Conservation (phyloP, 1,139 yeast genomes). For the Candida tropicalis region DNA sequence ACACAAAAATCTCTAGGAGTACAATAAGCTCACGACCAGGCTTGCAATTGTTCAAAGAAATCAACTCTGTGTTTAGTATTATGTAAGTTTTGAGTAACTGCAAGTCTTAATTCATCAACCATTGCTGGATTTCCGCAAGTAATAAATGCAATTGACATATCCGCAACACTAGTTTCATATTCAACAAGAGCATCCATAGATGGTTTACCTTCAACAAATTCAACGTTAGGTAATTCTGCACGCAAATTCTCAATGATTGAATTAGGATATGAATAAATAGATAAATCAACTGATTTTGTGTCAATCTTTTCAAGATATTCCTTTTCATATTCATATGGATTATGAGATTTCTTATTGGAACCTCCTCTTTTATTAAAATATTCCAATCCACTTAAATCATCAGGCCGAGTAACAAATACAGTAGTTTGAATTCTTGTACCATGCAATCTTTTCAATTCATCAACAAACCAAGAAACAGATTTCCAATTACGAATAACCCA, state of each 20-base stretch:
- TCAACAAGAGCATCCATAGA: slow-evolving; percentile 25
- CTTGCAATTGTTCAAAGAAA: slow-evolving; percentile 32
- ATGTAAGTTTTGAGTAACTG: slow-evolving; percentile 25
- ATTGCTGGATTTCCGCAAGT: slow-evolving; percentile 42
- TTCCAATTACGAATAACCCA: slow-evolving; percentile 49
- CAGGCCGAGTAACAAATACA: slow-evolving; percentile 34
- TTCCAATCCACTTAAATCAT: slow-evolving; percentile 9
- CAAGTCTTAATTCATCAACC: slow-evolving; percentile 34
- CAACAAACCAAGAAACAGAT: slow-evolving; percentile 35
- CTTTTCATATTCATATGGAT: slow-evolving; percentile 4
- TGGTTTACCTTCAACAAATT: slow-evolving; percentile 34
- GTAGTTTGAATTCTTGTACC: slow-evolving; percentile 28
- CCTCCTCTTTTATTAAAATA: background rate
- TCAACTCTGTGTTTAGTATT: slow-evolving; percentile 26
- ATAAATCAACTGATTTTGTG: slow-evolving; percentile 9
- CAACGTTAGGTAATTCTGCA: slow-evolving; percentile 23
- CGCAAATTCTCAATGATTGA: slow-evolving; percentile 8
- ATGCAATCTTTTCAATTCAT: slow-evolving; percentile 27
- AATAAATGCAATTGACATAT: slow-evolving; percentile 34
- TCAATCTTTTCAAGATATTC: slow-evolving; percentile 19
- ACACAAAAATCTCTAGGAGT: too few species aligned
- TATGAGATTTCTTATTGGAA: background rate
- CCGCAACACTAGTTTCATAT: slow-evolving; percentile 24
- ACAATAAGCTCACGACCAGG: slow-evolving; percentile 23
- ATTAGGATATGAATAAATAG: slow-evolving; percentile 7